phyloP scores from a whole-genome alignment of 192 early-diverging fungal genomes.

The Entomortierella beljakovae region DNA sequence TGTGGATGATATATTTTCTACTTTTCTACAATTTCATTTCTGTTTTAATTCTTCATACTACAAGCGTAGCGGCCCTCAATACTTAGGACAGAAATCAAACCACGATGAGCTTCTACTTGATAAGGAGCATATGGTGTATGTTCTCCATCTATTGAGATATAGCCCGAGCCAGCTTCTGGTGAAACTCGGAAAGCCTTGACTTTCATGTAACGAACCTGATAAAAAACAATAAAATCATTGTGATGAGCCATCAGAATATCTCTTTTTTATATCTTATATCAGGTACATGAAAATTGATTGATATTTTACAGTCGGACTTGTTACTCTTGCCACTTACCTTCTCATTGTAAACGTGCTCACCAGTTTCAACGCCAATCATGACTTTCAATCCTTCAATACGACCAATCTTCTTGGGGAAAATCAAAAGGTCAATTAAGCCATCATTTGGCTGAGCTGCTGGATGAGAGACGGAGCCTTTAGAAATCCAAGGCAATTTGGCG shows the following conservation, averaged over 20 bases:
- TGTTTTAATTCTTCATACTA: constrained; percentile 36
- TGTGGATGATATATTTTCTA: no score
- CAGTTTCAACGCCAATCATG: constrained; percentile 59
- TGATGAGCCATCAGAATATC: background rate
- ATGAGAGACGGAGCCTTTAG: constrained; percentile 57
- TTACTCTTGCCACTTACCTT: constrained; percentile 62
- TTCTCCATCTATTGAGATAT: constrained; percentile 69
- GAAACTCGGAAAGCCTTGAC: constrained; percentile 66
- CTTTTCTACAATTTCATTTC: no score
- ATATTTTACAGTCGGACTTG: background rate
- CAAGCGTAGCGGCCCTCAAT: constrained; percentile 56
- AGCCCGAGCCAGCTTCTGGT: constrained; percentile 51
- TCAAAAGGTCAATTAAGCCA: constrained; percentile 61
- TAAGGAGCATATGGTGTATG: constrained; percentile 62
- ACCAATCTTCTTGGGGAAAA: constrained; percentile 46
- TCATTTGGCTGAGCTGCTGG: constrained; percentile 66
- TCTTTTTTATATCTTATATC: background rate
- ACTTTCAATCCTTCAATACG: constrained; percentile 44
- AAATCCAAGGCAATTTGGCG: constrained; percentile 63
- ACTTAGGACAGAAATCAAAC: constrained; percentile 56
- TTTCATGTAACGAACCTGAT: constrained; percentile 68
- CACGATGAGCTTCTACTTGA: constrained; percentile 67
- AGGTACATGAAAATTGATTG: background rate
- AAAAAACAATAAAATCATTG: background rate
- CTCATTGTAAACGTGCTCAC: constrained; percentile 57